Conservation (phyloP, 2,329 filamentous ascomycete genomes). For the Alternaria sp. region DNA sequence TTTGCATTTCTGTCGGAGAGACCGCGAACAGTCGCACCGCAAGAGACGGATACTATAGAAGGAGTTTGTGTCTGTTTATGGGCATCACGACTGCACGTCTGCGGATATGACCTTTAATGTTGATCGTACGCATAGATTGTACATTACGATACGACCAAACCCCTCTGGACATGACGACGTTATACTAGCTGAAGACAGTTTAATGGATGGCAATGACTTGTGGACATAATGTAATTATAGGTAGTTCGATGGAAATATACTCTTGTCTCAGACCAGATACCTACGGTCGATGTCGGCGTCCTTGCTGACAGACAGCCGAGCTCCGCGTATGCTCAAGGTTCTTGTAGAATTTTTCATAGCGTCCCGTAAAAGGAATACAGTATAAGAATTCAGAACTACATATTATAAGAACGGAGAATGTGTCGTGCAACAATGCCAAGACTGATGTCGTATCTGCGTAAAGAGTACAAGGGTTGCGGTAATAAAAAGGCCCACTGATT, state of each 20-base stretch:
- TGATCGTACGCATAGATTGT: slow-evolving; percentile 2
- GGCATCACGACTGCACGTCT: background rate
- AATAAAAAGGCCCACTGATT: background rate
- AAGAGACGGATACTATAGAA: background rate
- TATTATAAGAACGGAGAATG: too few species aligned
- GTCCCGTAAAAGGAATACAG: too few species aligned
- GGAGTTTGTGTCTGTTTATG: background rate
- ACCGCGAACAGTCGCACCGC: background rate
- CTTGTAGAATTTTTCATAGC: too few species aligned
- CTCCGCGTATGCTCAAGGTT: background rate
- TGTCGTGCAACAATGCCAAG: too few species aligned
- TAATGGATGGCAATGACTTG: background rate
- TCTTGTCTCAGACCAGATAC: background rate
- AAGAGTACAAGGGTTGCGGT: background rate
- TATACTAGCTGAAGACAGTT: background rate
- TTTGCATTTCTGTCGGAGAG: background rate
- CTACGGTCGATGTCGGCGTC: background rate
- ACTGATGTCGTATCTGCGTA: background rate
- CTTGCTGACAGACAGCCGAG: background rate
- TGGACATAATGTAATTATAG: background rate
- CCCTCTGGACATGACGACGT: background rate
- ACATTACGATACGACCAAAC: background rate
- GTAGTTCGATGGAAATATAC: background rate
- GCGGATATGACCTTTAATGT: background rate
- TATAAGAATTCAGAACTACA: too few species aligned